Percentiles rank a stretch among this genome's conserved stretches.
Conservation (phyloP, 805 yeast species). For the Maudiozyma serrabonitensis region DNA sequence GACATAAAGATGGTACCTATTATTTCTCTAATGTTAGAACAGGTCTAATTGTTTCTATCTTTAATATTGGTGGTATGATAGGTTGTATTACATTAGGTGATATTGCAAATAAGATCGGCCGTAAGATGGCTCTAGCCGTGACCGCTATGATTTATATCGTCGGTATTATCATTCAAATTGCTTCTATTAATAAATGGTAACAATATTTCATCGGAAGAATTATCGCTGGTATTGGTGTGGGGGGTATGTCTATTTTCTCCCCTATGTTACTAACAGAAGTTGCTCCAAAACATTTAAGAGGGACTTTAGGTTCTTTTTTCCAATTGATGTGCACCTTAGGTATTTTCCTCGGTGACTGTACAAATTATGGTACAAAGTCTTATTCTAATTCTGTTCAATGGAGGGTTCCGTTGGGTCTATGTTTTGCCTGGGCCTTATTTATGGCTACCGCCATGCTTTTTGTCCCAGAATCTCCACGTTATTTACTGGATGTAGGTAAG, state of each 20-base stretch:
- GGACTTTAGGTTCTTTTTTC: constrained; percentile 25
- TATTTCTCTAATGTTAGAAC: constrained; percentile 37
- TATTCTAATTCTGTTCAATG: constrained; percentile 56
- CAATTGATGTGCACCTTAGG: constrained; percentile 63
- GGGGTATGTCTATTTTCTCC: constrained; percentile 63
- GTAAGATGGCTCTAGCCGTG: constrained; percentile 52
- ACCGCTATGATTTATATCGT: constrained; percentile 51
- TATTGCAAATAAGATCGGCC: constrained; percentile 52
- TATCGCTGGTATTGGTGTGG: no score
- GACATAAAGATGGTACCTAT: constrained; percentile 31
- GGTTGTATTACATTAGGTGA: constrained; percentile 68
- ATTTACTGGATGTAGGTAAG: constrained; percentile 42
- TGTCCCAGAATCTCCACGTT: constrained; percentile 70
- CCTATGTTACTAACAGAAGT: constrained; percentile 54
- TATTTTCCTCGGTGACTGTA: constrained; percentile 67
- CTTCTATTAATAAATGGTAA: constrained; percentile 44
- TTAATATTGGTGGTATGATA: constrained; percentile 59
- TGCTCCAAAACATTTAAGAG: constrained; percentile 43
- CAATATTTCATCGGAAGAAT: constrained; percentile 55
- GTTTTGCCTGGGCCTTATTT: constrained; percentile 36
- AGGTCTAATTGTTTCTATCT: constrained; percentile 44
- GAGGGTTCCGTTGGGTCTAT: no score
- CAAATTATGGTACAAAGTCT: constrained; percentile 53
- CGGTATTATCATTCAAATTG: constrained; percentile 52
- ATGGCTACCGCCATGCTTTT: constrained; percentile 32